Base-by-base conservation (phyloP, 805 yeast species). In the Candida sakaeoensis region DNA sequence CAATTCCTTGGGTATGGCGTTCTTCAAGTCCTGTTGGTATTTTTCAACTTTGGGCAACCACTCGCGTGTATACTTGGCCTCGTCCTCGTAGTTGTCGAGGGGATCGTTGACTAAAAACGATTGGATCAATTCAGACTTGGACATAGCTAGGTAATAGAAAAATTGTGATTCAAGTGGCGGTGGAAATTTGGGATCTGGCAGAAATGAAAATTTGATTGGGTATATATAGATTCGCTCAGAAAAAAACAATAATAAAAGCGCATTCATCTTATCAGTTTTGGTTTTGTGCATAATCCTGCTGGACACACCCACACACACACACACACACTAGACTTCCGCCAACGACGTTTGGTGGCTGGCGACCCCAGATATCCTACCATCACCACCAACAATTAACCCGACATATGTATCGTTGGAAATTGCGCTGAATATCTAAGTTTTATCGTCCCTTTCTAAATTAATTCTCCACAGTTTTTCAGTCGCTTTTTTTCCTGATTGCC, bases 1-100 rank as follows among this genome's bases (percentile, higher is more conserved):
- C 43, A 51, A 60, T 37, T 66, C 68, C 2, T 61, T 57, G 22
- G 57, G 51, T 12, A 65, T 45, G 1, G 59, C 60, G 16, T 45
- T 53, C 6, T 48, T 54, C 42, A 67, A 57, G 33, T 57, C 60
- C 36, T 54, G 47, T 41, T 63, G 53, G 48, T 66, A 67, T 17
- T 57, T 59, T 42, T 68, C 63, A 40, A 77, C 61, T 47, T 70
- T 72, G 8, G 80, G 80, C 34, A 63, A 46, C 69, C 69, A 77
- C n/a, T 62, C 49, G 22, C 49, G 42, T 33, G 58, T 63, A 50
- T 58, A 77, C 36, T 66, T 63, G 44, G 60, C 71, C 1, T 66
- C 53, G 49, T 75, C 69, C 46, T 67, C 72, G 42, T 62, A 68
- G 8, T 49, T 47, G 17, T 51, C 53, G 37, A 64, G 53, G 5